Evolutionary conservation across 257 asterid genomes (phyloP), one percentile per base, ranked within the genome.

Genomic region (Leonotis leonurus): DNA sequence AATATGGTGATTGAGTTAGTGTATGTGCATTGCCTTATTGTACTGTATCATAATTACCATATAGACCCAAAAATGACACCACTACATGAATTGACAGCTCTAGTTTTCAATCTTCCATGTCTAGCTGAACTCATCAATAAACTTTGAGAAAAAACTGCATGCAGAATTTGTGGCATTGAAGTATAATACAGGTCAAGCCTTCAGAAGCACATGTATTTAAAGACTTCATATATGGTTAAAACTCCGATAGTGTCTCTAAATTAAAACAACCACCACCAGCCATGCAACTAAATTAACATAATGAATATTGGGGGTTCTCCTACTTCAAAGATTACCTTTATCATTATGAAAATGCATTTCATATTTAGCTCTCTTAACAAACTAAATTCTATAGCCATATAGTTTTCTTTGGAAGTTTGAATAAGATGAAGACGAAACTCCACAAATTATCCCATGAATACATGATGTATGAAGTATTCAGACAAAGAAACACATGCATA

Each of bases 41-140:
- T 21, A 3, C 4, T 8, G 55, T 22, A 16, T 22, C 1, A 9
- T 10, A 5, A 2, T 5, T 20, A 13, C 20, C 6, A 9, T 45
- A 6, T 21, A 2, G 0, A 17, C 51, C 29, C n/a, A 11, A 48
- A 22, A 24, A 48, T 11, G 32, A 48, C 55, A 48, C 2, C 16
- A 21, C n/a, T 29, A 44, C 64, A 43, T 26, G 64, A 40, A 56
- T 16, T 70, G 35, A 49, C 17, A 48, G 9, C 4, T 39, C 36
- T 43, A 25, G 56, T 32, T 71, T 71, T 57, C 61, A 22, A 20
- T 32, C 33, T 65, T 44, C 65, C 13, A 25, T 44, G 40, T 52
- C 45, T n/a, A 24, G 36, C 35, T 36, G 58, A 48, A 26, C 25
- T 35, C 62, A 56, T 46, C 36, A 39, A 35, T 14, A 45, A 29